These are phyloP conservation scores for Crepidotus variabilis DNA, from an alignment of 768 basidiomycete species.

Conservation along the genomic window DNA sequence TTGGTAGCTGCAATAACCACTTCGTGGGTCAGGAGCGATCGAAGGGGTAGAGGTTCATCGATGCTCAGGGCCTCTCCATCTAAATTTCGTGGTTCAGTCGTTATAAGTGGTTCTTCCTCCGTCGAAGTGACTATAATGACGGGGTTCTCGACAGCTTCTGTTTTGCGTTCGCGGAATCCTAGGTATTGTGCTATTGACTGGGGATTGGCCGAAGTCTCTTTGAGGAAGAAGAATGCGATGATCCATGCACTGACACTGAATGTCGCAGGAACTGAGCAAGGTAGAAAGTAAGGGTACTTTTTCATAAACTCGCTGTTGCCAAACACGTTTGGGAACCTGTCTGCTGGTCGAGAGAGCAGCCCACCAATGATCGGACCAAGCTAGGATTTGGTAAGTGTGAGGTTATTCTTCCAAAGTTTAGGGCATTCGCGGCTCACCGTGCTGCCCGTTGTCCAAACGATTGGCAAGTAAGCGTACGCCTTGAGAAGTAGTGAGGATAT, in stretches of 20 bases:
- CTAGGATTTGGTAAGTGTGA: conserved; percentile 12
- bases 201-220: conserved; percentile 12
- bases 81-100: too few species aligned
- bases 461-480: conserved; percentile 67
- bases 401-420: background rate
- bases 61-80: background rate
- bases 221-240: conserved; percentile 47
- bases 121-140: conserved; percentile 1
- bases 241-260: conserved; percentile 53
- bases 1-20: conserved; percentile 63
- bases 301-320: conserved; percentile 42
- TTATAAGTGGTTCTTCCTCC: background rate
- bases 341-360: conserved; percentile 47
- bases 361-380: conserved; percentile 58
- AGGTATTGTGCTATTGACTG: background rate
- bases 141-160: background rate
- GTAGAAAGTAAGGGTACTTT: conserved; percentile 63
- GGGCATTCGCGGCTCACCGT: conserved; percentile 26
- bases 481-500: conserved; percentile 12
- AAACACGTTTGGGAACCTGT: conserved; percentile 51
- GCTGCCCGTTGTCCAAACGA: conserved; percentile 38
- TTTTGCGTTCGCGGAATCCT: background rate
- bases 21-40: conserved; percentile 44
- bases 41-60: conserved; percentile 46
- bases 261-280: conserved; percentile 65